Base-by-base conservation (phyloP, 495 filamentous ascomycete genomes). In the Xylaria flabelliformis region DNA sequence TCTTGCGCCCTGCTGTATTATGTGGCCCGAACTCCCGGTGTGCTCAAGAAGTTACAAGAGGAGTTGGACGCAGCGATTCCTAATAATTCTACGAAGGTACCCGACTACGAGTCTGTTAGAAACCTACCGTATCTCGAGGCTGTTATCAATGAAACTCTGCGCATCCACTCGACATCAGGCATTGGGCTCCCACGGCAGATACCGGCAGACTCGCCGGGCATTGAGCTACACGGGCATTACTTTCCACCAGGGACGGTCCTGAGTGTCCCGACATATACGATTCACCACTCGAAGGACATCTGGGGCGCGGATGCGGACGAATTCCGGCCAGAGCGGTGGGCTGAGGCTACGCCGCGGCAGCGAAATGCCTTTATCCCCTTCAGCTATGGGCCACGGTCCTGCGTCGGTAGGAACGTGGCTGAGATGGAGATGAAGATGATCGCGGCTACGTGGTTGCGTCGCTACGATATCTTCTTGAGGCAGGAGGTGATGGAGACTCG, bases 381-480 rank as follows among this genome's bases (percentile, higher is more conserved):
- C 79, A 91, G 88, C 71, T 88, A 92, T 62, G 94, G 94, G 0
- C 94, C 94, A 0, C 81, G 94, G n/a, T 87, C 91, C 4, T 97
- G 94, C 74, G 92, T 97, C 13, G 94, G 94, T 0, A 79, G 93
- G 55, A 97, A 97, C 78, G 91, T 97, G 24, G 94, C 94, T 0
- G 94, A 97, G 87, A 97, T 97, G 94, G 94, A 97, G 79, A 84
- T 97, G 82, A 90, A 91, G 73, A 85, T 95, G 62, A 96, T 97
- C 70, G 90, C 90, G 50, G 88, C 87, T 3, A 93, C 92, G 19
- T 92, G 95, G 77, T 93, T 92, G 79, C 80, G 89, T 36, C 80
- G 92, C 67, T 97, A 92, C 77, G 90, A 93, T 36, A 94, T 95
- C 76, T 84, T 88, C 74, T 78, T 95, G 55, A 80, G 90, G 74